phyloP scores from a whole-genome alignment of 306 rosid genomes.

The Vigna trinervia region DNA sequence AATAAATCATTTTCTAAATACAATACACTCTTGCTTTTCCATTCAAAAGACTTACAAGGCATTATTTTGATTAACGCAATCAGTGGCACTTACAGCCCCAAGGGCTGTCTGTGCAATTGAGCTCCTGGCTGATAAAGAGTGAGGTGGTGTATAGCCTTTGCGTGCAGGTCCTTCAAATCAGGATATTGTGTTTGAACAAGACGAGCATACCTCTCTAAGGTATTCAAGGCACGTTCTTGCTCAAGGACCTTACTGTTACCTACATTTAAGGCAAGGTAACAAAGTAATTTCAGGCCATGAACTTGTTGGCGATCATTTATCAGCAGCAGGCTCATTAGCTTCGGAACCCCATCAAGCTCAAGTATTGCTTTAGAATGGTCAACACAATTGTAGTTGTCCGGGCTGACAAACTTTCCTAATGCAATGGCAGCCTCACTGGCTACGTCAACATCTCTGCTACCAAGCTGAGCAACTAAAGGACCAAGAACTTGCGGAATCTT shows the following conservation, averaged over 20 bases:
- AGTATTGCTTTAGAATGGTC: conserved; percentile 79
- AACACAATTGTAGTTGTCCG: conserved; percentile 67
- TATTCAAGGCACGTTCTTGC: conserved; percentile 71
- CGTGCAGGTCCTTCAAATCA: conserved; percentile 62
- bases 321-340: conserved; percentile 62
- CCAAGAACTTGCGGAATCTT: conserved; percentile 72
- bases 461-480: conserved; percentile 77
- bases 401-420: conserved; percentile 70
- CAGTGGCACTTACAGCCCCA: conserved; percentile 44
- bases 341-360: conserved; percentile 76
- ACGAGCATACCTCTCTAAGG: conserved; percentile 70
- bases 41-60: conserved; percentile 53
- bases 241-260: conserved; percentile 86
- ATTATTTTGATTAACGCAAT: conserved; percentile 34
- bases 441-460: conserved; percentile 60
- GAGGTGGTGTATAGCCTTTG: conserved; percentile 74
- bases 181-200: conserved; percentile 66
- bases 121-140: conserved; percentile 86
- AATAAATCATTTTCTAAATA: conserved; percentile 26
- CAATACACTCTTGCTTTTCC: conserved; percentile 42
- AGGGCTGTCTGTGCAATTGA: conserved; percentile 71
- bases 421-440: conserved; percentile 76
- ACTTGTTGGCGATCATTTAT: conserved; percentile 55
- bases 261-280: conserved; percentile 74
- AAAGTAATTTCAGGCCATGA: conserved; percentile 60